Percentiles rank a stretch among this genome's conserved stretches.
Evolutionary conservation across 768 basidiomycete genomes (phyloP).

Genomic region (Dentipellis sp.): DNA sequence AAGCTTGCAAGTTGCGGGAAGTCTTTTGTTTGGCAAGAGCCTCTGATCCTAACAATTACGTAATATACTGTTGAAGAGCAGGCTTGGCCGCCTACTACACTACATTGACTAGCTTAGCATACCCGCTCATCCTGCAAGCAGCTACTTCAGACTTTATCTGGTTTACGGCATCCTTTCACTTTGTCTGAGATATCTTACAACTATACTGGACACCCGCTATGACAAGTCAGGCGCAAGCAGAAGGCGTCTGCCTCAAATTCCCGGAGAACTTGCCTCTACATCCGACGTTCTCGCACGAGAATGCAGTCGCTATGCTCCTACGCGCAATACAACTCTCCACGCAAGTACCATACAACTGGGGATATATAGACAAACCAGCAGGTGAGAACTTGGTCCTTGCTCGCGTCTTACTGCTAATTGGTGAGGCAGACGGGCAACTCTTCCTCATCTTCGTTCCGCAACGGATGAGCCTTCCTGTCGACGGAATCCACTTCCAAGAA

Average conservation of each 20-base stretch:
- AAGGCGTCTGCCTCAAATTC: conserved; percentile 60
- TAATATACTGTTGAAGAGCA: background rate
- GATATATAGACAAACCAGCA: conserved; percentile 68
- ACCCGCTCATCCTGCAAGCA: background rate
- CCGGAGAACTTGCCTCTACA: conserved; percentile 59
- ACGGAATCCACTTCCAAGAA: conserved; percentile 73
- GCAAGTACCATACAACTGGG: conserved; percentile 58
- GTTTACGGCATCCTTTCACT: background rate
- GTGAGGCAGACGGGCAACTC: conserved; percentile 48
- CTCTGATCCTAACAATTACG: background rate
- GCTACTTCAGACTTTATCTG: background rate
- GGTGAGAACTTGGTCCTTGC: conserved; percentile 29
- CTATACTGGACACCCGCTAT: too few species aligned
- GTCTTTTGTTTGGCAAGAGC: background rate
- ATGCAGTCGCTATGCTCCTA: conserved; percentile 49
- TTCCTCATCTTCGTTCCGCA: conserved; percentile 57
- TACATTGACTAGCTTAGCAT: background rate
- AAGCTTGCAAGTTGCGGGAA: too few species aligned
- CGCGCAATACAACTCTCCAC: conserved; percentile 50
- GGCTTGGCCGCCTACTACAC: background rate
- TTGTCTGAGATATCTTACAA: conserved; percentile 9
- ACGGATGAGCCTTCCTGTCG: conserved; percentile 54
- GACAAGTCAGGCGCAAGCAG: conserved; percentile 37
- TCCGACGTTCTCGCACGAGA: conserved; percentile 43
- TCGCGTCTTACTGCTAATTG: background rate